Base-by-base conservation (phyloP, 2,329 filamentous ascomycete genomes). In the Paraphoma chrysanthemicola region DNA sequence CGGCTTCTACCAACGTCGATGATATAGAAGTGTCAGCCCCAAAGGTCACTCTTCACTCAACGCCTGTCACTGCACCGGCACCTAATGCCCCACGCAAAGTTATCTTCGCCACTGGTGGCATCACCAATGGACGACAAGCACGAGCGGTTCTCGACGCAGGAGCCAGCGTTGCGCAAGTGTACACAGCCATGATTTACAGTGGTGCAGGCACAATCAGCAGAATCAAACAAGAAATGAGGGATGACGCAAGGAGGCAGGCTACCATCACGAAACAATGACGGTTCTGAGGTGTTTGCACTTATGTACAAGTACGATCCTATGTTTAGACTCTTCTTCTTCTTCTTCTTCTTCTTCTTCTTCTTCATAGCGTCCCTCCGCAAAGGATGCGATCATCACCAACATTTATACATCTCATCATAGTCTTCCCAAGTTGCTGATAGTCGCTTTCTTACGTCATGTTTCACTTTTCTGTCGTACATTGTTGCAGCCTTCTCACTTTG, bases 51-150 rank as follows among this genome's bases (percentile, higher is more conserved):
- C 41, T 67, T 12, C 49, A 67, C 8, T 59, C 63, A 1, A 64
- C 57, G 28, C 59, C 63, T 11, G 56, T 62, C 30, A 47, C 56
- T 6, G 67, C 68, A 7, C 69, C 70, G 8, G 72, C 72, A 11
- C 68, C 70, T 2, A 47, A 55, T 2, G 53, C 59, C 1, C 56
- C 66, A 12, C 83, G 83, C 46, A 97, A 97, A 79, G 88, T 93
- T 50, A 90, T 99, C 58, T 98, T 98, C 73, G 94, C 94, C 0
- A 95, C 92, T 0, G 95, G 95, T 1, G 95, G 95, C 16, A 94
- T 99, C 71, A 95, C 90, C 1, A 94, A 90, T 63, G 95, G 95
- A 4, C 84, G 90, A 61, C 90, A 98, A 78, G 96, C 92, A 8
- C 80, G 91, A 12, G 84, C 91, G 78, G 86, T 94, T 6, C 82